Conservation (phyloP, 306 rosid species). For the Cicer pinnatifidum region DNA sequence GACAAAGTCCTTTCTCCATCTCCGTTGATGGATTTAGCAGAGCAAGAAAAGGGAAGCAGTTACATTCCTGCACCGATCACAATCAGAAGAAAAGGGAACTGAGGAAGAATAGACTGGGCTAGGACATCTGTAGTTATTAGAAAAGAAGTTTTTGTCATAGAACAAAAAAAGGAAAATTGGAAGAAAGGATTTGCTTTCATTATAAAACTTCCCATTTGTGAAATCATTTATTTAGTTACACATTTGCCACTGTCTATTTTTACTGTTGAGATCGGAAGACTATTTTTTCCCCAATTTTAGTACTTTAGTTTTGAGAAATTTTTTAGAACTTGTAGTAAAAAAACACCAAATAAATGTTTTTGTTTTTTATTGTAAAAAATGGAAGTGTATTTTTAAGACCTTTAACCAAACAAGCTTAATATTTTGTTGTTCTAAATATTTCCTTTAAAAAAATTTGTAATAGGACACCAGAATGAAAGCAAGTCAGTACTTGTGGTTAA, state of each 20-base stretch:
- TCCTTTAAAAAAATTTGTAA: background rate
- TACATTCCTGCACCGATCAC: conserved; percentile 17
- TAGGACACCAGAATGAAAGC: background rate
- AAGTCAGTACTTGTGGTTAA: background rate
- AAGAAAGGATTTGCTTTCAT: conserved; percentile 21
- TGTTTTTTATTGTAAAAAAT: background rate
- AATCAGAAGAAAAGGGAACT: background rate
- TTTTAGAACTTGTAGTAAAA: background rate
- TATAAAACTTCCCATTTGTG: background rate
- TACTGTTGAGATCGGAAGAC: background rate
- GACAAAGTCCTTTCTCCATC: conserved; percentile 14
- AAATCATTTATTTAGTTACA: conserved; percentile 6
- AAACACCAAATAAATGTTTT: background rate
- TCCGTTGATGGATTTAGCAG: background rate
- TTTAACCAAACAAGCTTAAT: background rate
- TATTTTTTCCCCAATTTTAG: background rate
- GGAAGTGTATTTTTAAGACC: background rate
- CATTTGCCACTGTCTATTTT: background rate
- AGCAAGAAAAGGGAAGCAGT: conserved; percentile 15
- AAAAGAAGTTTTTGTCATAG: background rate
- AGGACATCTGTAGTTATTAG: background rate
- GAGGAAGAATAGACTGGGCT: background rate
- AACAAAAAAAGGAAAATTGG: background rate
- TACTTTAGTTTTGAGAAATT: background rate
- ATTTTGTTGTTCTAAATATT: background rate